phyloP scores from a whole-genome alignment of 2,329 filamentous ascomycete species.

The Paraconiothyrium brasiliense region DNA sequence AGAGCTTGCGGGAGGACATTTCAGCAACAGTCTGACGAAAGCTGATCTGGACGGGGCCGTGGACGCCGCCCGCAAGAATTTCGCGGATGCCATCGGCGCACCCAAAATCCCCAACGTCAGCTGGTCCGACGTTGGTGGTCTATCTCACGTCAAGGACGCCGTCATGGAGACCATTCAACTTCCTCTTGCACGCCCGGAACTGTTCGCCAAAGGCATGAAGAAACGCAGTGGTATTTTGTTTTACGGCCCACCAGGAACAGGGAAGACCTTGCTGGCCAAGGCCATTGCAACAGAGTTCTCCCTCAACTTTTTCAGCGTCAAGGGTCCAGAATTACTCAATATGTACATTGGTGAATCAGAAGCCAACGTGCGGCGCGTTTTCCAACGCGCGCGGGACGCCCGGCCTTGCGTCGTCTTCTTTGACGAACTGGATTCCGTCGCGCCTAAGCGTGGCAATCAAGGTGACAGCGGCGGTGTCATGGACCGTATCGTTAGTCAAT shows the following conservation, averaged over 20 bases:
- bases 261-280: constrained; percentile 91
- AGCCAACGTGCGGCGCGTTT: constrained; percentile 88
- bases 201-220: constrained; percentile 98
- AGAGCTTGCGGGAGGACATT: constrained; percentile 84
- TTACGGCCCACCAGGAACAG: constrained; percentile 89
- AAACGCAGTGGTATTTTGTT: constrained; percentile 94
- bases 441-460: constrained; percentile 95
- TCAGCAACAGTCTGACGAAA: constrained; percentile 80
- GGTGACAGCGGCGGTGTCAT: constrained; percentile 97
- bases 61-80: constrained; percentile 95
- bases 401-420: constrained; percentile 92
- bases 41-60: constrained; percentile 92
- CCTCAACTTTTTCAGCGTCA: constrained; percentile 93
- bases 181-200: constrained; percentile 86
- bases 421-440: constrained; percentile 91
- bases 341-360: constrained; percentile 98
- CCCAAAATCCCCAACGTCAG: constrained; percentile 97
- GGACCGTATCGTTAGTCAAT: constrained; percentile 95
- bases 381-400: constrained; percentile 86
- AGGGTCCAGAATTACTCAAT: constrained; percentile 89
- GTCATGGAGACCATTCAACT: constrained; percentile 96
- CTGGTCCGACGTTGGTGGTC: constrained; percentile 94
- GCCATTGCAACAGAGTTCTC: constrained; percentile 94
- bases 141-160: constrained; percentile 95
- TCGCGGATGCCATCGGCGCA: constrained; percentile 95